These are phyloP conservation scores for Chrysanthemum makinoi DNA, from an alignment of 129 eudicot species.

Conservation along the genomic window DNA sequence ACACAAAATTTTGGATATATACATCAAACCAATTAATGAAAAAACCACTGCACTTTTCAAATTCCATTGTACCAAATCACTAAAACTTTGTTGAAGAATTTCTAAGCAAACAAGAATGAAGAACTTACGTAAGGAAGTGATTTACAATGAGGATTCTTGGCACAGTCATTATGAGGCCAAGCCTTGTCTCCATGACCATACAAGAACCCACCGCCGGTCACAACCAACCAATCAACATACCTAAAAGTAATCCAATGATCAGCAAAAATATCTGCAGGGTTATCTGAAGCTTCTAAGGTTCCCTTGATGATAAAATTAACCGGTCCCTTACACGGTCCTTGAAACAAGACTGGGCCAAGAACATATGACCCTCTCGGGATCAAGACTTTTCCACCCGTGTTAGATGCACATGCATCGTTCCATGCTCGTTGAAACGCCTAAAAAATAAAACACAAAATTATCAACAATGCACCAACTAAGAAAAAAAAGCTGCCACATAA, in stretches of 20 bases:
- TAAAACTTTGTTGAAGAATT: background rate
- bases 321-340: slow-evolving; percentile 47
- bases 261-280: slow-evolving; percentile 10
- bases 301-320: slow-evolving; percentile 42
- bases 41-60: background rate
- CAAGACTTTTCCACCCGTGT: slow-evolving; percentile 29
- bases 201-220: slow-evolving; percentile 62
- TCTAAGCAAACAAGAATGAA: background rate
- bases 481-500: too few relatives aligned
- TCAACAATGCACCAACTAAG: too few relatives aligned
- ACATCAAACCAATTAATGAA: background rate
- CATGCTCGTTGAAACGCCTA: slow-evolving; percentile 70
- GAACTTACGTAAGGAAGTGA: slow-evolving; percentile 62
- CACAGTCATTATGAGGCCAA: slow-evolving; percentile 55
- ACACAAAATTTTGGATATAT: background rate
- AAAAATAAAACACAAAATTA: too few relatives aligned
- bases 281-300: slow-evolving; percentile 36
- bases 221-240: slow-evolving; percentile 36
- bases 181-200: slow-evolving; percentile 58
- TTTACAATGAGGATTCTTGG: slow-evolving; percentile 34
- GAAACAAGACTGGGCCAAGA: slow-evolving; percentile 38
- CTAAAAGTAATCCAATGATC: slow-evolving; percentile 64
- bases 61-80: background rate
- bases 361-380: slow-evolving; percentile 46
- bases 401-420: slow-evolving; percentile 49